Conservation (phyloP, 2,329 filamentous ascomycete species). For the Drechslerella stenobrocha region DNA sequence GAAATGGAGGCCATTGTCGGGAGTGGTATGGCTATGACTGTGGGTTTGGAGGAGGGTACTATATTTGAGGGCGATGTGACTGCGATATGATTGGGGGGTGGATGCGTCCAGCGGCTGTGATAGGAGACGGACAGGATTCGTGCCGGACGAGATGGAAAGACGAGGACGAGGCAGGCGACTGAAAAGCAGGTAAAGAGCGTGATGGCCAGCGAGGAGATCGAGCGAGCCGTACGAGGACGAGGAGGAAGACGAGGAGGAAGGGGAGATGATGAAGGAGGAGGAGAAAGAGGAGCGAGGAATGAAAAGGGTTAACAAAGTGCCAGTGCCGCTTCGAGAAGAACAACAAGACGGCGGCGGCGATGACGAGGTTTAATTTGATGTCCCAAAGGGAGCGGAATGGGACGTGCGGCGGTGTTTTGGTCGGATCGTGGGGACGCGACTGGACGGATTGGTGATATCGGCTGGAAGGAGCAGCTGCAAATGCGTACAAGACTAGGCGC, state of each 20-base stretch:
- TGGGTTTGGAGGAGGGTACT: background rate
- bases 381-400: slow-evolving; percentile 26
- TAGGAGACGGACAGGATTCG: background rate
- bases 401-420: slow-evolving; percentile 17
- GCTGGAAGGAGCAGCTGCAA: background rate
- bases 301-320: slow-evolving; percentile 48
- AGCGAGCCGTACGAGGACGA: background rate
- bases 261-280: slow-evolving; percentile 10
- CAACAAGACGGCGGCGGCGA: background rate
- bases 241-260: background rate
- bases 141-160: no score
- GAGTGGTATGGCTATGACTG: background rate
- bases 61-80: background rate
- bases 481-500: background rate
- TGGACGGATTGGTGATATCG: slow-evolving; percentile 3
- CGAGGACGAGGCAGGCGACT: no score
- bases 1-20: slow-evolving; percentile 32
- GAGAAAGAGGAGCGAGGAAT: background rate
- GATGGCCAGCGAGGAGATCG: slow-evolving; percentile 4
- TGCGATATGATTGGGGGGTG: background rate
- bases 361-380: slow-evolving; percentile 11
- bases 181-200: slow-evolving; percentile 18
- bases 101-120: background rate
- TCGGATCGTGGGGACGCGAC: slow-evolving; percentile 10
- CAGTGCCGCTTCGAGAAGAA: background rate